Evolutionary conservation across 129 eudicot species (phyloP).

Genomic region (Dittrichia graveolens): DNA sequence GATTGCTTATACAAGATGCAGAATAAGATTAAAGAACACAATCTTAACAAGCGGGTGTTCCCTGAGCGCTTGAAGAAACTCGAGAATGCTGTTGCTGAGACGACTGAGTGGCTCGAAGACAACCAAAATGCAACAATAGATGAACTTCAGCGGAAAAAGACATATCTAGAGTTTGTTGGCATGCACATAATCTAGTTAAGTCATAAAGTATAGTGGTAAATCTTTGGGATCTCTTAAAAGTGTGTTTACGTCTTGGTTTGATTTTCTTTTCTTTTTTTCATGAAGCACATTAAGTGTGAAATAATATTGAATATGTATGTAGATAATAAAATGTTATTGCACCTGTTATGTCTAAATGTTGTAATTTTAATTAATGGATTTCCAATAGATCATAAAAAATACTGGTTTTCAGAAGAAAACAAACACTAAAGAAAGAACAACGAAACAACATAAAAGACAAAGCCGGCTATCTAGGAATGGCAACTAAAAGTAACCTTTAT

Average conservation of each 20-base stretch:
- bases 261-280: neutral
- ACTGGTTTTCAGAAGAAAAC: too few species aligned
- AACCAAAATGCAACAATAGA: neutral
- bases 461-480: too few species aligned
- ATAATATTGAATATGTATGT: too few species aligned
- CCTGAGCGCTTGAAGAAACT: neutral
- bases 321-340: too few species aligned
- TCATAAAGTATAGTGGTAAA: too few species aligned
- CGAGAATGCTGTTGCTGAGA: neutral
- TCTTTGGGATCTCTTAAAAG: neutral
- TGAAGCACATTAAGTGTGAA: neutral
- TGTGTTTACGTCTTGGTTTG: neutral
- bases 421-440: too few species aligned
- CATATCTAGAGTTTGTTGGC: neutral
- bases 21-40: conserved; percentile 8
- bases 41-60: neutral
- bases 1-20: conserved; percentile 23
- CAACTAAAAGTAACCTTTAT: too few species aligned
- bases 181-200: neutral
- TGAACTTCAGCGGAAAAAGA: neutral
- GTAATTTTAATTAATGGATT: too few species aligned
- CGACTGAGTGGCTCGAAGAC: neutral
- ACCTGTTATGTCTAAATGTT: too few species aligned
- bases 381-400: too few species aligned
- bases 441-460: too few species aligned